Evolutionary conservation across 2,329 filamentous ascomycete genomes (phyloP).

Genomic region (Neofusicoccum sp.): DNA sequence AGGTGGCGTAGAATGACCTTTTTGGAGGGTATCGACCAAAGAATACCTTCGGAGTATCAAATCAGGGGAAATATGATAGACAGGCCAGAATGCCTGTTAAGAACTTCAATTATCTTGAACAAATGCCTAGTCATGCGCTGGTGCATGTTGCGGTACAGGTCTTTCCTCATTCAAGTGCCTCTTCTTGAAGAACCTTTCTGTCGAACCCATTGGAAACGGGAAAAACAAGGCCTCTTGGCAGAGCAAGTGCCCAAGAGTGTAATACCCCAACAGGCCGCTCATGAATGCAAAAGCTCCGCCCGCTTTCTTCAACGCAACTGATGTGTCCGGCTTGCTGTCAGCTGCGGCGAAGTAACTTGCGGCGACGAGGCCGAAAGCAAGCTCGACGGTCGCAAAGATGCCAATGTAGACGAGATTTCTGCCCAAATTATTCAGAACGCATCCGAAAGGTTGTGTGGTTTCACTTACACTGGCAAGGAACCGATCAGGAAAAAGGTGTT

Average conservation of each 20-base stretch:
- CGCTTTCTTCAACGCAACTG: constrained; percentile 45
- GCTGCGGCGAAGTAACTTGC: constrained; percentile 51
- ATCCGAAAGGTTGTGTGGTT: neutral
- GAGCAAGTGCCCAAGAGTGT: constrained; percentile 8
- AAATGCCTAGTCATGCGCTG: neutral
- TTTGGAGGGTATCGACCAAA: no score
- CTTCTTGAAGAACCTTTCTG: constrained; percentile 9
- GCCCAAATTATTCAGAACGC: constrained; percentile 13
- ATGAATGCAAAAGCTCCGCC: constrained; percentile 52
- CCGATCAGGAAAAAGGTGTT: constrained; percentile 51
- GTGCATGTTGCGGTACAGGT: neutral
- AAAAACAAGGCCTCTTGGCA: constrained; percentile 11
- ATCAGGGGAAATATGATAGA: no score
- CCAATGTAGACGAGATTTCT: constrained; percentile 51
- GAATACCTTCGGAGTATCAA: no score
- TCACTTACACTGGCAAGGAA: constrained; percentile 40
- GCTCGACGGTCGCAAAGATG: constrained; percentile 52
- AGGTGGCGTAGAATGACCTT: no score
- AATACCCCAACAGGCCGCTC: constrained; percentile 48
- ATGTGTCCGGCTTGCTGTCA: constrained; percentile 42
- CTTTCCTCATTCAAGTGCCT: neutral
- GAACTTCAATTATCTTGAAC: neutral
- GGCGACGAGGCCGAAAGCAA: constrained; percentile 48
- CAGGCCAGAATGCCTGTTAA: no score
- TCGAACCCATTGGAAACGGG: constrained; percentile 13